Evolutionary conservation across 495 filamentous ascomycete genomes (phyloP), one percentile per base, ranked within the genome.

Genomic region (Tirmania nivea): DNA sequence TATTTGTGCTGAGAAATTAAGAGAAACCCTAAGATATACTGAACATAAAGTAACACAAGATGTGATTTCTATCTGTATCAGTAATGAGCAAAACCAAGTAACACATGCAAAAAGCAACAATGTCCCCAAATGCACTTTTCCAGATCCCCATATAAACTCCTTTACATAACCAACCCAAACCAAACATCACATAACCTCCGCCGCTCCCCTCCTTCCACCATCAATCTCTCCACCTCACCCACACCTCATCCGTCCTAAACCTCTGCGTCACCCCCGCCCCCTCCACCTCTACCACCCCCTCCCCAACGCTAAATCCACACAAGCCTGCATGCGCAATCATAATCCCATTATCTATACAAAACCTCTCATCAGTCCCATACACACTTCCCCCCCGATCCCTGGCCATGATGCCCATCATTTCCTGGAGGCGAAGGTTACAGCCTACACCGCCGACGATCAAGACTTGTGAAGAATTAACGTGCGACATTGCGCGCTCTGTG

Each of bases 381-480:
- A 95, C 84, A 65, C 76, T 86, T 0, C 90, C 90, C 16, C 86
- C 84, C 35, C 92, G 72, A 65, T 93, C 86, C 39, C 71, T 71
- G n/a, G 87, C 90, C 90, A 97, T 97, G 9, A 81, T 68, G 0
- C 81, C 86, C 92, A 97, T 97, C 90, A 97, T 97, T 63, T 93
- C 80, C 70, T 97, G 90, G 58, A 97, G 63, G 10, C 90, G 75
- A 72, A 92, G 85, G 63, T 97, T 97, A 60, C 84, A 90, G n/a
- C 92, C 90, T 25, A 97, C 90, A n/a, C 90, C 90, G 20, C 90
- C 90, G 4, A 97, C 90, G 55, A 97, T 85, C 45, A 97, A 70
- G 10, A 96, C 90, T 69, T 96, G 84, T 56, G 69, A 78, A 19
- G 83, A 85, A 34, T 86, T 86, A 20, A 94, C 89, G 68, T 97